Evolutionary conservation across 164 flowering plant species (phyloP), one percentile per base, ranked within the genome.

Genomic region (Saururus chinensis): DNA sequence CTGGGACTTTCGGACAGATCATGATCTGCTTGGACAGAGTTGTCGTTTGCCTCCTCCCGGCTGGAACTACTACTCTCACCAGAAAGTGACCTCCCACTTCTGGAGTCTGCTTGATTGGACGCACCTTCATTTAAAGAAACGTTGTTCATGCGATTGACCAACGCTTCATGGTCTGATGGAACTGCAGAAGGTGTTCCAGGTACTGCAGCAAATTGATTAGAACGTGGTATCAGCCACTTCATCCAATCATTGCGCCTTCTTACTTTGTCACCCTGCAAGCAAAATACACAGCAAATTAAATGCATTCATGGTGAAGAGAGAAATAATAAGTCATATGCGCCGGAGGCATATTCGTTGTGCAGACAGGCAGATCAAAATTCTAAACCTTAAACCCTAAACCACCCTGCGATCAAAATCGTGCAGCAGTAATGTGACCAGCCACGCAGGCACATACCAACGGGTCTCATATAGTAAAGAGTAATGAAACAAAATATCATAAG

Each of bases 171-270:
- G 60, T 59, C 69, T 42, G 75, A 57, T 45, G 49, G 49, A 51
- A 52, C 56, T 40, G 59, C 60, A 12, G 75, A 67, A 9, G 16
- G 70, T 9, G 61, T 45, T 14, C 56, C 74, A 16, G 73, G 53
- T 5, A 66, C 67, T 16, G 74, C 0, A n/a, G 66, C 17, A 63
- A 55, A 26, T 63, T 66, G 57, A 56, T 59, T 54, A 53, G 37
- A 2, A 17, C 49, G 49, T 45, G 73, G 66, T 14, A 68, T 58
- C 16, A 72, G 60, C 85, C 84, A 85, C 40, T 69, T 79, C 79
- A 54, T 74, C 88, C 88, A 85, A 24, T 78, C 85, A 59, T 69
- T 57, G 19, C 81, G 81, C 64, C 70, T 79, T 68, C 92, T 80
- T 41, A 85, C 56, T 73, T 74, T 83, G 61, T 83, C 81, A 60